Base-by-base conservation (phyloP, 2,329 filamentous ascomycete genomes). In the Colletotrichum sojae region DNA sequence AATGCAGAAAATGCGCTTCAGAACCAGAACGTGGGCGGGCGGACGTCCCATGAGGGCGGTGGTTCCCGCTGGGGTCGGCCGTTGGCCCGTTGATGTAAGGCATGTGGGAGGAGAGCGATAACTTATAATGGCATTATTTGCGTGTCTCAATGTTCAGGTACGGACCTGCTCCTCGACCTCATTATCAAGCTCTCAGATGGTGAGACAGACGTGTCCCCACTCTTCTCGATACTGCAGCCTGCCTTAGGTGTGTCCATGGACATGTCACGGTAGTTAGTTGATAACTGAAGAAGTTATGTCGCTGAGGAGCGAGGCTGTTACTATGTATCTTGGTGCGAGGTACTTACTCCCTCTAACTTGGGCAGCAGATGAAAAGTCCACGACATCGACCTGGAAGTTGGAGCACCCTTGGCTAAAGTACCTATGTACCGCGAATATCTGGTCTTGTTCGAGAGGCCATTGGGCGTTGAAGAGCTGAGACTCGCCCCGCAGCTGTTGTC, bases 151-250 rank as follows among this genome's bases (percentile, higher is more conserved):
- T 20, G 22, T 25, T 25, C 22, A 25, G 22, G 22, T 25, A 25
- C 22, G 22, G 22, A 22, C 22, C 22, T 25, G 22, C 22, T 18
- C 9, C 39, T 66, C 27, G 43, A 53, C 61, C 55, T 45, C 49
- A 61, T 52, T 12, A 43, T 57, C 67, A 51, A 69, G 67, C 67
- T 69, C 63, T 52, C 43, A 22, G 36, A 67, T 66, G 55, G 67
- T 69, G 67, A 69, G 67, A 69, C 67, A 69, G 56, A 56, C 25
- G 31, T 45, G 12, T 40, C 45, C 18, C 45, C 45, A 18, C 16
- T 10, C 16, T n/a, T 48, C 45, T 36, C 10, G 31, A 36, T 36
- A 36, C 31, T 36, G 22, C 22, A 4, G 22, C 22, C 22, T 25
- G 22, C 22, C 4, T 25, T 25, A 3, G 22, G 22, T 25, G 22